Evolutionary conservation across 768 basidiomycete genomes (phyloP).

Genomic region (Lactifluus pinguis): DNA sequence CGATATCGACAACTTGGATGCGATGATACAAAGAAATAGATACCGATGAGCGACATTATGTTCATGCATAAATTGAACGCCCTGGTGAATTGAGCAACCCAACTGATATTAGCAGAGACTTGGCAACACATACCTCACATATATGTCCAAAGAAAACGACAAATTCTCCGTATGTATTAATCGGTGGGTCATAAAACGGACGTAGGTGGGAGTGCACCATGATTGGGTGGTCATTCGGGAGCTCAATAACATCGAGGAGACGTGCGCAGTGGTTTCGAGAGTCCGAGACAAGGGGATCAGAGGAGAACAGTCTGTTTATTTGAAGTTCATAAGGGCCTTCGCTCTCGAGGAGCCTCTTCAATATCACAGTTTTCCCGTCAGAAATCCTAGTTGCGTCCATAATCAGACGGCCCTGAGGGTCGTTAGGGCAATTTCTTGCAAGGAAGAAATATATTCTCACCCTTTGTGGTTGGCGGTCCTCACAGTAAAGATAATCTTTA

Average conservation of each 20-base stretch:
- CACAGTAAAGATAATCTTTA: neutral
- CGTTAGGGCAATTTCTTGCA: no score
- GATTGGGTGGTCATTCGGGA: neutral
- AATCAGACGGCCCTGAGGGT: neutral
- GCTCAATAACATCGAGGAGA: neutral
- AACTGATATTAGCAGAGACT: neutral
- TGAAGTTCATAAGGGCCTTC: slow-evolving; percentile 13
- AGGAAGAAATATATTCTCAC: neutral
- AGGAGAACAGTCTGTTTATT: neutral
- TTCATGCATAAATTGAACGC: slow-evolving; percentile 13
- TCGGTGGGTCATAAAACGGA: slow-evolving; percentile 22
- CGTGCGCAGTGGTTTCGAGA: slow-evolving; percentile 6
- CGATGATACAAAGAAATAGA: neutral
- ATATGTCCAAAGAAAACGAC: slow-evolving; percentile 22
- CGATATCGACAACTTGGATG: neutral
- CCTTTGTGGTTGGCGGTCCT: slow-evolving; percentile 10
- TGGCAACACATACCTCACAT: slow-evolving; percentile 15
- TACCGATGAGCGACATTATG: slow-evolving; percentile 14
- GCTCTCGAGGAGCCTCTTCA: neutral
- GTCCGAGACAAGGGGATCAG: neutral
- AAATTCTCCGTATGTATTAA: slow-evolving; percentile 21
- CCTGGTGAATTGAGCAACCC: neutral
- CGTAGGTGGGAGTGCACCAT: slow-evolving; percentile 25
- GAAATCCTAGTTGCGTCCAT: slow-evolving; percentile 9
- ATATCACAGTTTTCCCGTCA: slow-evolving; percentile 1